phyloP scores from a whole-genome alignment of 441 rosid species.

The Euphorbia schlechtendalii region DNA sequence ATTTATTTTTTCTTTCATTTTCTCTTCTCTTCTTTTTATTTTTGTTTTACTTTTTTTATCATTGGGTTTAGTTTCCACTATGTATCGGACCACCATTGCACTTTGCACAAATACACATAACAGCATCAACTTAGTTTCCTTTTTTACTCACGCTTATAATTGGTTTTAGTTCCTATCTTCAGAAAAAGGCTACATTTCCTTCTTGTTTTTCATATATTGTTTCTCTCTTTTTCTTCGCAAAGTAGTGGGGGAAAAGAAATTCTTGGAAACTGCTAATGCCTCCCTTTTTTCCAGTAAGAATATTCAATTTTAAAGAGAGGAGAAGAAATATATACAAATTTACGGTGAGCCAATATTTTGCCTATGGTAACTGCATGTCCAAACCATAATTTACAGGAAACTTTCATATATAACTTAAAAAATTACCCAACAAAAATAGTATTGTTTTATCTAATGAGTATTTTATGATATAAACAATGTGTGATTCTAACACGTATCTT shows the following conservation, averaged over 20 bases:
- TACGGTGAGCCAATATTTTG: too few species aligned
- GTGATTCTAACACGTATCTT: too few species aligned
- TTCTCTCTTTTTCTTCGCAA: slow-evolving; percentile 24
- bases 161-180: slow-evolving; percentile 28
- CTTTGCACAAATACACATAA: slow-evolving; percentile 38
- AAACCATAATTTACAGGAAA: too few species aligned
- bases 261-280: slow-evolving; percentile 35
- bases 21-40: slow-evolving; percentile 1
- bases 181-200: slow-evolving; percentile 27
- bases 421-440: too few species aligned
- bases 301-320: too few species aligned
- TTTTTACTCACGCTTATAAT: slow-evolving; percentile 38
- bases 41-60: too few species aligned
- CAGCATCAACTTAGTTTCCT: slow-evolving; percentile 32
- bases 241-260: slow-evolving; percentile 21
- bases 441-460: too few species aligned
- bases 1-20: slow-evolving; percentile 1
- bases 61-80: slow-evolving; percentile 29
- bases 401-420: too few species aligned
- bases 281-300: too few species aligned
- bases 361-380: too few species aligned
- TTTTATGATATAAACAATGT: too few species aligned
- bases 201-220: slow-evolving; percentile 15
- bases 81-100: slow-evolving; percentile 54
- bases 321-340: too few species aligned